A percentile compares a stretch with the other conserved stretches of the same genome.
phyloP scores from a whole-genome alignment of 2,329 filamentous ascomycete genomes.

The Penicillium hesseltinei region DNA sequence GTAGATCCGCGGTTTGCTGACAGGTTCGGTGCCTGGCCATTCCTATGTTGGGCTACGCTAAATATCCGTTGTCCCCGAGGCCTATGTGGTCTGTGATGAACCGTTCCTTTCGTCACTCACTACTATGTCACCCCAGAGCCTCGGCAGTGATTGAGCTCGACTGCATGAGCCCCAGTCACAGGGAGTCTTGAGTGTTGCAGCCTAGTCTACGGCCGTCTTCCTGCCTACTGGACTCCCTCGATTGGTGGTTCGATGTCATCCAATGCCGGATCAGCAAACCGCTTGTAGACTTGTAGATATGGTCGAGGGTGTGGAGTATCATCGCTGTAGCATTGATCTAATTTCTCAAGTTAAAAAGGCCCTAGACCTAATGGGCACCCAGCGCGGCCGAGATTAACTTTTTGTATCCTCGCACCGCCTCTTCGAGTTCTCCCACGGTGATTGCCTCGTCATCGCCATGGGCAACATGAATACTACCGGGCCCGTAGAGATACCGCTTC shows the following conservation, averaged over 20 bases:
- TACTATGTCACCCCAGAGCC: neutral
- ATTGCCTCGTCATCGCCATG: neutral
- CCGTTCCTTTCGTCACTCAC: neutral
- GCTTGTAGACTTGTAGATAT: neutral
- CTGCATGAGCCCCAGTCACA: neutral
- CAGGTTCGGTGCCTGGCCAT: neutral
- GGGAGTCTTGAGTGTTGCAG: neutral
- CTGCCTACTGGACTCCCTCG: neutral
- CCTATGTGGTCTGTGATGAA: neutral
- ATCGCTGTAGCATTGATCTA: neutral
- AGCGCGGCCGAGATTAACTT: neutral
- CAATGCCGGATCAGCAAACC: neutral
- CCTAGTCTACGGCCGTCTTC: neutral
- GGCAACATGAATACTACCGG: neutral
- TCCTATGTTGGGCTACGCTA: neutral
- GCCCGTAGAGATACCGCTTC: neutral
- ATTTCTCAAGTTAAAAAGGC: neutral
- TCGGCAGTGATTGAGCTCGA: neutral
- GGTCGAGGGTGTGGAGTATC: neutral
- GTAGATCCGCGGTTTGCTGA: slow-evolving; percentile 20
- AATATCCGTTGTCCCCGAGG: neutral
- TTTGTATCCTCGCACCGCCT: neutral
- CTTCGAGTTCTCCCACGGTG: neutral
- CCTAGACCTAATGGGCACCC: too few species aligned
- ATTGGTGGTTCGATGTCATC: neutral